Conservation (phyloP, 1,284 basidiomycete genomes). For the Apiotrichum laibachii region DNA sequence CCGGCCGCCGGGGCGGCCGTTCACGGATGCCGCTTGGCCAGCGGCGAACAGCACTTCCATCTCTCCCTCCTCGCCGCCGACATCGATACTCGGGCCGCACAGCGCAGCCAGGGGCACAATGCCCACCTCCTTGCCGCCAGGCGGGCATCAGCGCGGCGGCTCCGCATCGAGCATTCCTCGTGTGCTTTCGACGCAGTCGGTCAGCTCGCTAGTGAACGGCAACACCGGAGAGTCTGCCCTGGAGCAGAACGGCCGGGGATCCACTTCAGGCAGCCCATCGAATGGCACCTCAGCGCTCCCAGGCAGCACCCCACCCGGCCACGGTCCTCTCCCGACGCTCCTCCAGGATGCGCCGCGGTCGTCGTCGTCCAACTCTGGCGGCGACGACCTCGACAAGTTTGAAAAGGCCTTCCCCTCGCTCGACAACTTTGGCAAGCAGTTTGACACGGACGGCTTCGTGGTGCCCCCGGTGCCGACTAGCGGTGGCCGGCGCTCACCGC, state of each 20-base stretch:
- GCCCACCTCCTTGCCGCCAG: background rate
- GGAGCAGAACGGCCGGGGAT: no score
- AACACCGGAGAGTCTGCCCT: background rate
- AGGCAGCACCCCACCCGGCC: no score
- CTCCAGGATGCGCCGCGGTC: background rate
- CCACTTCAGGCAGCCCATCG: no score
- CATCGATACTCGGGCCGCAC: background rate
- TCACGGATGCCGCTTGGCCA: no score
- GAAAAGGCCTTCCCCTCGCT: constrained; percentile 46
- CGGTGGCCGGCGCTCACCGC: background rate
- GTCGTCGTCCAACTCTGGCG: background rate
- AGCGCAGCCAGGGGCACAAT: no score
- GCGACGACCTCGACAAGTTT: constrained; percentile 27
- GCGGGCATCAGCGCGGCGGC: background rate
- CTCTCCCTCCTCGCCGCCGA: background rate
- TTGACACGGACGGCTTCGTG: constrained; percentile 23
- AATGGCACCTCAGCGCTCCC: no score
- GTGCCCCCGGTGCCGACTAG: constrained; percentile 8
- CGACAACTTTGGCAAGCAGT: constrained; percentile 46
- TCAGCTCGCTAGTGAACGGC: background rate
- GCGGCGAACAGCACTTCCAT: no score
- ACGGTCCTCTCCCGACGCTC: background rate
- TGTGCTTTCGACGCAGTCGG: background rate
- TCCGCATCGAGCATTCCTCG: constrained; percentile 4
- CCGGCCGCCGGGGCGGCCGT: no score